Base-by-base conservation (phyloP, 805 yeast species). In the Hanseniaspora pseudoguilliermondii region DNA sequence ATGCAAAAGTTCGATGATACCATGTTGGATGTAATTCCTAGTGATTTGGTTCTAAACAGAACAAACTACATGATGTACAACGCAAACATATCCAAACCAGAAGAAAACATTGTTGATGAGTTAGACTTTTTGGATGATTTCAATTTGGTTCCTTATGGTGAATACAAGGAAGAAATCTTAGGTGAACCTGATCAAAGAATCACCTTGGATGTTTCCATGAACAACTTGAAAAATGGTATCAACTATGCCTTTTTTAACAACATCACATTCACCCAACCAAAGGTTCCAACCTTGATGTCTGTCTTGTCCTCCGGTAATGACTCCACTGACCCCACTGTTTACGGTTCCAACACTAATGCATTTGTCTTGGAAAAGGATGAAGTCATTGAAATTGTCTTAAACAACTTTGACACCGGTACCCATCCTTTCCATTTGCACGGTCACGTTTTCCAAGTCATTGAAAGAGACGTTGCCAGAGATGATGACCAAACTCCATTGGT, bases 401-500 rank as follows among this genome's bases (percentile, higher is more conserved):
- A 91, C 75, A 90, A 89, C 71, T 72, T 72, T 58, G 98, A 91
- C 70, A 80, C 95, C 6, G 97, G 97, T 67, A 84, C 76, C 63
- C 98, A 91, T 73, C 97, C 98, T 34, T 91, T 91, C 93, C 98
- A 91, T 72, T 73, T 91, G 67, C 98, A 91, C 73, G 98, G 98
- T 35, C 77, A 73, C 52, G 79, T 70, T 50, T 91, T 90, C 86
- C 97, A 91, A 73, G 75, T 84, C 10, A 68, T 88, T 58, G 82
- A 79, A 59, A 78, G 96, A 70, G 87, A 84, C 51, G 80, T 75
- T 34, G 81, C 75, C 46, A 79, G 77, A 53, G 71, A 71, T 57
- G 83, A 77, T 53, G 76, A 67, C 35, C 75, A 71, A 49, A 73
- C 73, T 20, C 84, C 84, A 41, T 75, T 78, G 49, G 65, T 76